Evolutionary conservation across 768 basidiomycete genomes (phyloP), one percentile per base, ranked within the genome.

Genomic region (Suillus subluteus): DNA sequence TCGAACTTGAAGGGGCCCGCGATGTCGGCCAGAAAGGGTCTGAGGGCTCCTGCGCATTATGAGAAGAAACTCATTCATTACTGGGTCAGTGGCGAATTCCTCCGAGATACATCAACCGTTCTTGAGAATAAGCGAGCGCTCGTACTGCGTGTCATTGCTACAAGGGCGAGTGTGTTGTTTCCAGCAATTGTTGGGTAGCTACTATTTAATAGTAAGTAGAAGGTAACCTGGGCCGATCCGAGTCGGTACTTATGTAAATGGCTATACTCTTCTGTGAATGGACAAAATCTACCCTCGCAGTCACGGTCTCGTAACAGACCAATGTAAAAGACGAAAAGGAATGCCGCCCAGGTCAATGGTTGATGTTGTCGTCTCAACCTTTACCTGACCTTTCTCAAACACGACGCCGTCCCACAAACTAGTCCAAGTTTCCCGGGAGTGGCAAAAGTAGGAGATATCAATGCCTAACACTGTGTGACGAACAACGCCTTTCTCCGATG

Each of bases 391-490:
- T 30, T 46, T 67, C 4, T 41, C 38, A 55, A 71, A 62, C 40
- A 65, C 52, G 5, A 41, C 32, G 1, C 64, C 68, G 21, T 62
- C 55, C 70, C 68, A 73, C 50, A 72, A 37, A 11, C 52, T 32
- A 13, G 18, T 66, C 72, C 71, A 72, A 63, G 44, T 69, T 13
- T 68, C 61, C 0, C 64, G 63, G 26, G 65, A 69, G 55, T 72
- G 66, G 46, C 66, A 68, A 40, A 67, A 72, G 32, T 64, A n/a
- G 9, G 35, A 69, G 70, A 35, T 43, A 48, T 55, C 68, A 65
- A 54, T 67, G 67, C 16, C 69, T 61, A 30, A 71, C 41, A 32
- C 65, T 59, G 30, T 38, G 18, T 8, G 40, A 38, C 4, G 11
- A 35, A 54, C 23, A 7, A 63, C 46, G 54, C 65, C 67, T 58